Evolutionary conservation across 2,329 filamentous ascomycete genomes (phyloP).

Genomic region (Aplosporella prunicola): DNA sequence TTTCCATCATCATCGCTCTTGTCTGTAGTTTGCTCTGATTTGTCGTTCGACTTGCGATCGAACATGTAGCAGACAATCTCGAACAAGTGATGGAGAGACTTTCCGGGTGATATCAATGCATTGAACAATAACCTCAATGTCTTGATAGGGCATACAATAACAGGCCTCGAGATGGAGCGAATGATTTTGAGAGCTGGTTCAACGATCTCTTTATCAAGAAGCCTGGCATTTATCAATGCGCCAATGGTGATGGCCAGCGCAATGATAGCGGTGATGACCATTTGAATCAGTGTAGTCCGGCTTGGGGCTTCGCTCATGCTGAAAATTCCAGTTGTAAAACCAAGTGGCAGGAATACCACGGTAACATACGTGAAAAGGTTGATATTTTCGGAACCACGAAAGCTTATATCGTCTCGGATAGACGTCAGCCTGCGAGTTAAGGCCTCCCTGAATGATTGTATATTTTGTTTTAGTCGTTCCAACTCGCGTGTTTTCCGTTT

Average conservation of each 20-base stretch:
- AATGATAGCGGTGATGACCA: background rate
- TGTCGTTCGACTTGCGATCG: no score
- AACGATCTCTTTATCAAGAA: background rate
- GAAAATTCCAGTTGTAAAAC: constrained; percentile 24
- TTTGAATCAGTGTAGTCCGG: background rate
- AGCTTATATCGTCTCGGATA: constrained; percentile 14
- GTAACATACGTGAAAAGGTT: constrained; percentile 28
- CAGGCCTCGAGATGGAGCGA: no score
- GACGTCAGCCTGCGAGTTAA: constrained; percentile 14
- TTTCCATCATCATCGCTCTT: no score
- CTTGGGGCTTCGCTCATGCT: constrained; percentile 22
- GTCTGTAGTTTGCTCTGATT: no score
- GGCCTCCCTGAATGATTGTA: constrained; percentile 12
- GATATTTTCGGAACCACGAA: constrained; percentile 19
- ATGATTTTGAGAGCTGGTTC: no score
- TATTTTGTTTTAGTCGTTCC: constrained; percentile 3
- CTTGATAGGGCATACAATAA: no score
- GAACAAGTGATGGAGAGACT: no score
- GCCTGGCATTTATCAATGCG: background rate
- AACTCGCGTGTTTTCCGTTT: no score
- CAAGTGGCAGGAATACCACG: constrained; percentile 25
- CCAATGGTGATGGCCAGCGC: background rate
- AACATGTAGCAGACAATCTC: no score
- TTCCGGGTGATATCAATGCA: no score
- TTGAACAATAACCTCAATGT: no score